Conservation (phyloP, 495 filamentous ascomycete genomes). For the Bombardia bombarda region DNA sequence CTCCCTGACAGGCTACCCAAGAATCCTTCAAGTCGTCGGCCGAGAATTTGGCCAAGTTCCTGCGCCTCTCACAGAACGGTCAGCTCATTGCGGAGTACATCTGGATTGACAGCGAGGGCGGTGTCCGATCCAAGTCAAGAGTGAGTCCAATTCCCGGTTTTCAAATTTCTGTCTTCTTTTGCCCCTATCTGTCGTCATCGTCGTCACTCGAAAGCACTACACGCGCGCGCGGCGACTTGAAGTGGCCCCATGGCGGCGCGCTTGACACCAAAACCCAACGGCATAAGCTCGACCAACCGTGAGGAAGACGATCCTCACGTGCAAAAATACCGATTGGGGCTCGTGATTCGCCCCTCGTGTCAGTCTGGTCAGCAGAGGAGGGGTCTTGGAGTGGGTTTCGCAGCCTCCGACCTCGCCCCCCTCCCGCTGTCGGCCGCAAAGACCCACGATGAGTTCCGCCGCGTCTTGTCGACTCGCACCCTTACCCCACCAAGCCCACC, state of each 20-base stretch:
- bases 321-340: too few relatives aligned
- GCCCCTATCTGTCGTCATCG: slow-evolving; percentile 11
- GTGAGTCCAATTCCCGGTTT: slow-evolving; percentile 45
- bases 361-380: too few relatives aligned
- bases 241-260: too few relatives aligned
- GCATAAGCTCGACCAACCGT: too few relatives aligned
- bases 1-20: too few relatives aligned
- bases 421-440: not conserved
- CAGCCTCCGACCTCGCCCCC: slow-evolving; percentile 1
- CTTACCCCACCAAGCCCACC: not conserved
- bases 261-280: too few relatives aligned
- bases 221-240: slow-evolving; percentile 9
- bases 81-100: slow-evolving; percentile 79
- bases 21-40: not conserved
- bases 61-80: slow-evolving; percentile 82
- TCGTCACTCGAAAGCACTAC: not conserved
- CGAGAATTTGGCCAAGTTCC: slow-evolving; percentile 82
- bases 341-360: not conserved
- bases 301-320: too few relatives aligned
- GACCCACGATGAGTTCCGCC: not conserved
- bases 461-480: not conserved
- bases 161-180: slow-evolving; percentile 12
- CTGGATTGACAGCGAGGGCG: slow-evolving; percentile 82
- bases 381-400: not conserved
- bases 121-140: slow-evolving; percentile 83